phyloP scores from a whole-genome alignment of 441 rosid species.

The Gossypium laxum region DNA sequence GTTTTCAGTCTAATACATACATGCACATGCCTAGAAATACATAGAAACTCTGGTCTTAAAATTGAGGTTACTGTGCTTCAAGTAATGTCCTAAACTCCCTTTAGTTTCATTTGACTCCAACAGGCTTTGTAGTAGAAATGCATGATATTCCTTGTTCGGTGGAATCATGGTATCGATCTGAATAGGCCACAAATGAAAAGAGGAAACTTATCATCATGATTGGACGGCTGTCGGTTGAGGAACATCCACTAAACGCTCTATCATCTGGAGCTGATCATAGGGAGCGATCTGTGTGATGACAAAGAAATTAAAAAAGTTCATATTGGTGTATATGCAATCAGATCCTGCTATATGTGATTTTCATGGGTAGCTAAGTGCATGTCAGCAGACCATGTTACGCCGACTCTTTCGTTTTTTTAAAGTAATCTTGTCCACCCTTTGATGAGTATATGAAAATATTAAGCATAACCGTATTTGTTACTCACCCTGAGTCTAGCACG shows the following conservation, averaged over 20 bases:
- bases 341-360: background rate
- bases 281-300: conserved; percentile 55
- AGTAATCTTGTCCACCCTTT: too few species aligned
- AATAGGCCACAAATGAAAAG: background rate
- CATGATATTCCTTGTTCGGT: background rate
- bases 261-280: conserved; percentile 63
- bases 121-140: background rate
- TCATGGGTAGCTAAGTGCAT: background rate
- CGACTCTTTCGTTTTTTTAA: too few species aligned
- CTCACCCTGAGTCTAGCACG: too few species aligned
- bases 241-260: conserved; percentile 58
- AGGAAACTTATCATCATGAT: conserved; percentile 10
- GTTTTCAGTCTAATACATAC: background rate
- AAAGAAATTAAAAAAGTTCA: background rate
- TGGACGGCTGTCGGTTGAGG: conserved; percentile 28
- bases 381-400: too few species aligned
- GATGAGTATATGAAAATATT: too few species aligned
- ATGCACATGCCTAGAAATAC: background rate
- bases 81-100: background rate
- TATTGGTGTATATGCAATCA: background rate
- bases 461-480: too few species aligned
- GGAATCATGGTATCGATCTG: background rate
- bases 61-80: background rate
- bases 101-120: background rate
- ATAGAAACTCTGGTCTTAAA: background rate